These are phyloP conservation scores for Panaeolus papilionaceus DNA, from an alignment of 768 basidiomycete genomes.

Conservation along the genomic window DNA sequence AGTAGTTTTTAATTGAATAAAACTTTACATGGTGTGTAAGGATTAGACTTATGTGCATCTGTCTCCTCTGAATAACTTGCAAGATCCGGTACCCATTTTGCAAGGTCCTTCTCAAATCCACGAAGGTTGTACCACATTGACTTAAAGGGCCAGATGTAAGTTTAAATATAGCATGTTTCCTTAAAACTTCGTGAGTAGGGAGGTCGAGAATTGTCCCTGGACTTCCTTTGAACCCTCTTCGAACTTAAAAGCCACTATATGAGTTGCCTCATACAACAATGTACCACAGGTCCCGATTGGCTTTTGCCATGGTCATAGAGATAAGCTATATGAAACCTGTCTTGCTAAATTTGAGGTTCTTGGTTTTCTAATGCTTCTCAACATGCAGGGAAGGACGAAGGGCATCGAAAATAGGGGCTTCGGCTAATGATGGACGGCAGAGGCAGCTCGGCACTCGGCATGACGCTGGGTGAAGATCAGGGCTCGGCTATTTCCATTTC, in stretches of 20 bases:
- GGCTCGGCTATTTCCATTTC: background rate
- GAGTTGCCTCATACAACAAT: too few relatives aligned
- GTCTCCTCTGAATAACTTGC: background rate
- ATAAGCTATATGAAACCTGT: too few relatives aligned
- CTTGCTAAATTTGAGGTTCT: background rate
- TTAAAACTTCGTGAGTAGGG: too few relatives aligned
- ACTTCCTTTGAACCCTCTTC: background rate
- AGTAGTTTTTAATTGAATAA: too few relatives aligned
- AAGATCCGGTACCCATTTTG: background rate
- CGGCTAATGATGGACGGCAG: background rate
- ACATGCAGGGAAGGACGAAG: background rate
- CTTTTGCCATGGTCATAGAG: too few relatives aligned
- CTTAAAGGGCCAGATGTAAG: background rate
- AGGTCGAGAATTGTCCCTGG: background rate
- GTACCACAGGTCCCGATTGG: too few relatives aligned
- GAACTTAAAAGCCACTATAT: background rate
- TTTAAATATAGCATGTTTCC: too few relatives aligned
- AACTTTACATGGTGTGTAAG: too few relatives aligned
- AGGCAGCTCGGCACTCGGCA: background rate
- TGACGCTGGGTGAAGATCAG: background rate
- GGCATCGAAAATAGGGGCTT: slow-evolving; percentile 2
- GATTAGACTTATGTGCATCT: too few relatives aligned
- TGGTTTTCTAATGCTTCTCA: background rate
- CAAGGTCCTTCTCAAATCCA: background rate
- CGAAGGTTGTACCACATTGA: background rate